phyloP scores from a whole-genome alignment of 208 protist genomes.

The Angomonas deanei region DNA sequence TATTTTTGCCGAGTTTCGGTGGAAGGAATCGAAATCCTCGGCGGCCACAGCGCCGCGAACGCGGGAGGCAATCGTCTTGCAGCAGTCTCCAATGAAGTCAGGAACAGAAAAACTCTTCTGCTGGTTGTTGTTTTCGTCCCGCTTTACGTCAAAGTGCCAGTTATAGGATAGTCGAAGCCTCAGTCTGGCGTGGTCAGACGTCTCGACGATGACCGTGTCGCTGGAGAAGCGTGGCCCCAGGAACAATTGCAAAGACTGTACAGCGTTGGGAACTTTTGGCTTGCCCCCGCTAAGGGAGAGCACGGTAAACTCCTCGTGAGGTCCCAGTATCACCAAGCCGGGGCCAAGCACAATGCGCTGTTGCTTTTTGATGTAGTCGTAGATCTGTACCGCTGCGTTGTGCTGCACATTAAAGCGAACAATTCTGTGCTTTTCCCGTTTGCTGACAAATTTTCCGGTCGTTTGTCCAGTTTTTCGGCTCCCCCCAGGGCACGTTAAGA shows the following conservation, averaged over 20 bases:
- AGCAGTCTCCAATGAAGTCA: constrained; percentile 97
- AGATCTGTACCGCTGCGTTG: constrained; percentile 96
- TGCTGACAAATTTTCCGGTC: constrained; percentile 21
- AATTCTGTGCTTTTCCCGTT: constrained; percentile 65
- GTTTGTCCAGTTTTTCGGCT: constrained; percentile 17
- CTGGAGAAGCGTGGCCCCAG: constrained; percentile 94
- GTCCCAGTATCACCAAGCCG: constrained; percentile 91
- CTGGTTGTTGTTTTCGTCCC: constrained; percentile 23
- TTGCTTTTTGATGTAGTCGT: constrained; percentile 89
- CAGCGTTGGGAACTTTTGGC: constrained; percentile 90
- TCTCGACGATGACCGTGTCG: constrained; percentile 94
- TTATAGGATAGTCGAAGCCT: constrained; percentile 94
- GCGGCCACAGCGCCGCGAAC: constrained; percentile 93
- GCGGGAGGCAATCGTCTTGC: constrained; percentile 95
- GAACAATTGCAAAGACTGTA: constrained; percentile 91
- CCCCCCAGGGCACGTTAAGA: constrained; percentile 66
- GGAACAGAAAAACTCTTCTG: constrained; percentile 76
- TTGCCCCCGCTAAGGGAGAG: constrained; percentile 90
- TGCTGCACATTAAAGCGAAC: constrained; percentile 95
- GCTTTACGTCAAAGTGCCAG: constrained; percentile 91
- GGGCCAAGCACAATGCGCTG: constrained; percentile 92
- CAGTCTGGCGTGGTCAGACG: constrained; percentile 94
- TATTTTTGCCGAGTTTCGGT: constrained; percentile 93
- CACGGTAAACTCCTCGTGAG: constrained; percentile 96
- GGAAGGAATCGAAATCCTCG: constrained; percentile 95